Conservation (phyloP, 2,329 filamentous ascomycete species). For the Cladosporium sp. region DNA sequence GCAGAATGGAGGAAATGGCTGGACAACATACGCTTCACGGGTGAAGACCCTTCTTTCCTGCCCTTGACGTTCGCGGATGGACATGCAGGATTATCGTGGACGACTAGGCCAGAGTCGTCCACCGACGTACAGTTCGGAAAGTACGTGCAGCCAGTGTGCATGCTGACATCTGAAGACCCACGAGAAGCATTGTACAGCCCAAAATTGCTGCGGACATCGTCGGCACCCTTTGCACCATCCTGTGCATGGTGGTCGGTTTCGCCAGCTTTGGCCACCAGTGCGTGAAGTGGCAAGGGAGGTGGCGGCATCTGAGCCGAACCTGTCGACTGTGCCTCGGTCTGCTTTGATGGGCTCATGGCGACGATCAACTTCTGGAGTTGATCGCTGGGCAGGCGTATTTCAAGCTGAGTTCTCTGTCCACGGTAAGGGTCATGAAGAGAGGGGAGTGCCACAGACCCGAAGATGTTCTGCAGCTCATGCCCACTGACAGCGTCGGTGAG, state of each 20-base stretch:
- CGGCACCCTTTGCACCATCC: neutral
- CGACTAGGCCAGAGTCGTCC: constrained; percentile 27
- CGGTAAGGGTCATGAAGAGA: neutral
- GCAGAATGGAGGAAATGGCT: neutral
- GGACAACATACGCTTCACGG: constrained; percentile 19
- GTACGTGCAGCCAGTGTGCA: constrained; percentile 34
- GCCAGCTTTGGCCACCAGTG: constrained; percentile 11
- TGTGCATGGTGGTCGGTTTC: neutral
- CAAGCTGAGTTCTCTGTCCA: neutral
- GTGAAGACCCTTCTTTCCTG: constrained; percentile 30
- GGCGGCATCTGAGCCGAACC: constrained; percentile 27
- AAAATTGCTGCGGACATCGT: neutral
- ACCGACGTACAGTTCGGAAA: constrained; percentile 35
- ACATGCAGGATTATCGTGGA: constrained; percentile 24
- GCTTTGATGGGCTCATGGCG: constrained; percentile 21
- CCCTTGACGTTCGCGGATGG: constrained; percentile 26
- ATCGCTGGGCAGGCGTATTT: constrained; percentile 29
- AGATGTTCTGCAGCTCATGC: neutral
- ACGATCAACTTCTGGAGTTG: constrained; percentile 31
- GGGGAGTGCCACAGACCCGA: neutral
- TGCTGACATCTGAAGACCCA: constrained; percentile 36
- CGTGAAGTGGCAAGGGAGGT: constrained; percentile 29
- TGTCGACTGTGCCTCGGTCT: neutral
- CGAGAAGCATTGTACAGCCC: constrained; percentile 18
- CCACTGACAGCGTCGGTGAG: neutral